Evolutionary conservation across 176 grass and related monocot genomes (phyloP).

Genomic region (Pharus latifolius): DNA sequence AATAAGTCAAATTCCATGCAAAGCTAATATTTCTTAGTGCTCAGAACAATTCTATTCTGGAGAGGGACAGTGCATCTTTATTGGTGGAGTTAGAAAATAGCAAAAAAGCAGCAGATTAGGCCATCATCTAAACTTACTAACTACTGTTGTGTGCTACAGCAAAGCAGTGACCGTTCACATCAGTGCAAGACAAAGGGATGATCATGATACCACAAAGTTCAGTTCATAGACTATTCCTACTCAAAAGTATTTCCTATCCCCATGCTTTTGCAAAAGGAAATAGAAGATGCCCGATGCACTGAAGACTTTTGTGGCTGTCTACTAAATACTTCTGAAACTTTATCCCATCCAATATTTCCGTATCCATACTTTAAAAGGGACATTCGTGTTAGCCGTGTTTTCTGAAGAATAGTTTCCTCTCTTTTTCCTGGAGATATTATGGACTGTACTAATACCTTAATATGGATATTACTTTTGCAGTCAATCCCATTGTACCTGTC

Average conservation of each 20-base stretch:
- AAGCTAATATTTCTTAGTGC: background rate
- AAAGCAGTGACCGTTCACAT: background rate
- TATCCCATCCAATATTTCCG: background rate
- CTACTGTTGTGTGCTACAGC: background rate
- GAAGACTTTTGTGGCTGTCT: too few relatives aligned
- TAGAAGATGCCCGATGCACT: background rate
- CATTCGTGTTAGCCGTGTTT: too few relatives aligned
- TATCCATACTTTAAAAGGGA: background rate
- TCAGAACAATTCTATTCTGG: background rate
- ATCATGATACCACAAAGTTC: too few relatives aligned
- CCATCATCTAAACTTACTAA: background rate
- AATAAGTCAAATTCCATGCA: background rate
- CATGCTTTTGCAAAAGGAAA: background rate
- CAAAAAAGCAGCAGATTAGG: background rate
- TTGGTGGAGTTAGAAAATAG: background rate
- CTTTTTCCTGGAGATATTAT: background rate
- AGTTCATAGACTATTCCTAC: too few relatives aligned
- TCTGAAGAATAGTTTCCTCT: background rate
- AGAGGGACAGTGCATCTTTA: background rate
- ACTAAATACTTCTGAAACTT: too few relatives aligned
- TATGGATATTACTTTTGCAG: slow-evolving; percentile 31
- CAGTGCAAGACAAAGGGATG: background rate
- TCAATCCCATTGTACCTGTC: slow-evolving; percentile 81
- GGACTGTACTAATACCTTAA: background rate
- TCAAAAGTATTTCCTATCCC: background rate